phyloP scores from a whole-genome alignment of 2,329 filamentous ascomycete genomes.

The Colletotrichum cuscutae region DNA sequence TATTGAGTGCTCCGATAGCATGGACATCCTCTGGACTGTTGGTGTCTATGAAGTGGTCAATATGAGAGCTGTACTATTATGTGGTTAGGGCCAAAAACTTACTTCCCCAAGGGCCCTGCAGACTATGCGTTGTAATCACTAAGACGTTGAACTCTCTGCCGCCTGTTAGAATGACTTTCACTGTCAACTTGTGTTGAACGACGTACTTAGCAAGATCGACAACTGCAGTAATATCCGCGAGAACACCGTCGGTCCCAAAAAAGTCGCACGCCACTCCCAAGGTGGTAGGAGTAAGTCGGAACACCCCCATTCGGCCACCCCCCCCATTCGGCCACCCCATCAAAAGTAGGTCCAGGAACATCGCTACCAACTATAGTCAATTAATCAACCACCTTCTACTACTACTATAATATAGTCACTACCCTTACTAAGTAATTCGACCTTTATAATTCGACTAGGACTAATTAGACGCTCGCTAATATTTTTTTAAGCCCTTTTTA shows the following conservation, averaged over 20 bases:
- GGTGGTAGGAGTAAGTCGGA: constrained; percentile 46
- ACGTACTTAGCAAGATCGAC: constrained; percentile 45
- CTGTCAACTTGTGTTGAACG: not conserved
- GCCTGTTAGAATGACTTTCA: not conserved
- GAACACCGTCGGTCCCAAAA: constrained; percentile 42
- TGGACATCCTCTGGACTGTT: constrained; percentile 53
- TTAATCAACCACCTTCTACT: too few species aligned
- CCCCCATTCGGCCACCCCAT: too few species aligned
- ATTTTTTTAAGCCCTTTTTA: too few species aligned
- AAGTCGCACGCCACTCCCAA: constrained; percentile 55
- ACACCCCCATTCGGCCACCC: too few species aligned
- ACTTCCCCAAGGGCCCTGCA: constrained; percentile 52
- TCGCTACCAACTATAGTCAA: too few species aligned
- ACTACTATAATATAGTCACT: too few species aligned
- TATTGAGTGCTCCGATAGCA: constrained; percentile 52
- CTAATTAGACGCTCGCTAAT: too few species aligned
- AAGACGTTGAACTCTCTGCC: constrained; percentile 50
- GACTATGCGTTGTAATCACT: constrained; percentile 57
- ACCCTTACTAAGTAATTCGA: too few species aligned
- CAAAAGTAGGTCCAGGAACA: too few species aligned
- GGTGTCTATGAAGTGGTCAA: constrained; percentile 20
- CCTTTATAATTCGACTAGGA: too few species aligned
- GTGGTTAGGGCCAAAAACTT: constrained; percentile 27
- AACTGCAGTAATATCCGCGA: constrained; percentile 43
- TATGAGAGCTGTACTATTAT: not conserved